Percentiles rank a stretch among this genome's conserved stretches.
Conservation (phyloP, 2,329 filamentous ascomycete genomes). For the Trichoderma sp. region DNA sequence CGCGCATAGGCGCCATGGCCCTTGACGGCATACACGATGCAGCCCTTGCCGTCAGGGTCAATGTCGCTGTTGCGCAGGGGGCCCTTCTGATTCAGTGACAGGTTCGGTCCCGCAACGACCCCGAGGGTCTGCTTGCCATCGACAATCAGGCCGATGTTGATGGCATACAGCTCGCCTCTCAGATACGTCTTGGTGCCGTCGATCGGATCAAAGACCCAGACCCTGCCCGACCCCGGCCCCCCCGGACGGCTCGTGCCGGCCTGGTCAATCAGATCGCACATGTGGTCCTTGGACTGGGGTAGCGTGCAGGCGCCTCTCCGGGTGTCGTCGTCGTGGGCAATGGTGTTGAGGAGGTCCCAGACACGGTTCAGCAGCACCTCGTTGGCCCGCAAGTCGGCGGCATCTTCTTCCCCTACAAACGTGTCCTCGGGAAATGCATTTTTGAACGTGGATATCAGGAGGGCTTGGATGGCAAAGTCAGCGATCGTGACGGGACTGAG, state of each 20-base stretch:
- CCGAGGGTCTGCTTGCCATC: conserved; percentile 54
- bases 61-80: conserved; percentile 50
- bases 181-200: conserved; percentile 63
- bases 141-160: conserved; percentile 58
- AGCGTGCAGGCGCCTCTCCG: conserved; percentile 36
- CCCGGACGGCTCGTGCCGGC: conserved; percentile 49
- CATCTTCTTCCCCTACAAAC: conserved; percentile 60
- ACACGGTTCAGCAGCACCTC: conserved; percentile 50
- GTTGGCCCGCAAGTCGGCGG: conserved; percentile 50
- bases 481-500: conserved; percentile 60
- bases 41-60: conserved; percentile 49
- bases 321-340: conserved; percentile 36
- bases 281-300: conserved; percentile 47
- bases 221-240: conserved; percentile 42
- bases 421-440: conserved; percentile 53
- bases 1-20: conserved; percentile 53
- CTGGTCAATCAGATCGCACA: conserved; percentile 58
- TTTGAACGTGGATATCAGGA: conserved; percentile 55
- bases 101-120: conserved; percentile 53
- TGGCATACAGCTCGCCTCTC: conserved; percentile 56
- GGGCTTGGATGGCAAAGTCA: conserved; percentile 61
- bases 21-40: conserved; percentile 54
- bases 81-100: conserved; percentile 44
- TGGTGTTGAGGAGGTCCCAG: conserved; percentile 48
- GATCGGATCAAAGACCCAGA: conserved; percentile 64